Conservation (phyloP, 768 basidiomycete species). For the Mycena floridula region DNA sequence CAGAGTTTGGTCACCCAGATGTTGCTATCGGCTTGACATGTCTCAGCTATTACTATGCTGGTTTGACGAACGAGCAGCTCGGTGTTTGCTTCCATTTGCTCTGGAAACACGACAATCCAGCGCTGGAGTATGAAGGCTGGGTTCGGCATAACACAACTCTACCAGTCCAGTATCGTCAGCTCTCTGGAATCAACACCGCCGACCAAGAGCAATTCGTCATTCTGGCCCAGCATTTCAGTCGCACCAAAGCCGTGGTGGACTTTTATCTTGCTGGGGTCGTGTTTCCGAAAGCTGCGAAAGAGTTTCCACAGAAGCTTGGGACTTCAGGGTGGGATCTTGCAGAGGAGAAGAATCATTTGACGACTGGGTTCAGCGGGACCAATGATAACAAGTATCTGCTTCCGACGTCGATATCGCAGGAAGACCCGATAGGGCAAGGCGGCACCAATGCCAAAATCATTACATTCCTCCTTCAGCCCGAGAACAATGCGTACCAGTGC, state of each 20-base stretch:
- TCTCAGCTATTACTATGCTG: conserved; percentile 43
- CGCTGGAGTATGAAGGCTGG: conserved; percentile 36
- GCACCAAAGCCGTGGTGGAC: conserved; percentile 32
- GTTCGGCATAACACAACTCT: conserved; percentile 14
- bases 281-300: conserved; percentile 44
- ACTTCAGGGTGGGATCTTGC: conserved; percentile 51
- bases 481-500: conserved; percentile 32
- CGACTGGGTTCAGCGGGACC: conserved; percentile 51
- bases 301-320: conserved; percentile 40
- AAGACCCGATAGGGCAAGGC: conserved; percentile 30
- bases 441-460: conserved; percentile 45
- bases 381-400: conserved; percentile 40
- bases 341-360: conserved; percentile 26
- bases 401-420: conserved; percentile 29
- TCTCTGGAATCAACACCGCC: conserved; percentile 37
- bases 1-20: conserved; percentile 52
- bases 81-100: conserved; percentile 29
- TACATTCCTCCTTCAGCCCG: conserved; percentile 27
- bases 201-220: conserved; percentile 25
- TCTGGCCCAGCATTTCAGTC: conserved; percentile 27
- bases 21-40: conserved; percentile 39
- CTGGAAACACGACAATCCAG: conserved; percentile 33
- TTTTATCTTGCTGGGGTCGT: conserved; percentile 42
- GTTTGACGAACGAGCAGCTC: conserved; percentile 33
- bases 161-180: conserved; percentile 21